A percentile compares a stretch with the other conserved stretches of the same genome.
Conservation (phyloP, 371 early-diverging fungal species). For the Mortierella sp. region DNA sequence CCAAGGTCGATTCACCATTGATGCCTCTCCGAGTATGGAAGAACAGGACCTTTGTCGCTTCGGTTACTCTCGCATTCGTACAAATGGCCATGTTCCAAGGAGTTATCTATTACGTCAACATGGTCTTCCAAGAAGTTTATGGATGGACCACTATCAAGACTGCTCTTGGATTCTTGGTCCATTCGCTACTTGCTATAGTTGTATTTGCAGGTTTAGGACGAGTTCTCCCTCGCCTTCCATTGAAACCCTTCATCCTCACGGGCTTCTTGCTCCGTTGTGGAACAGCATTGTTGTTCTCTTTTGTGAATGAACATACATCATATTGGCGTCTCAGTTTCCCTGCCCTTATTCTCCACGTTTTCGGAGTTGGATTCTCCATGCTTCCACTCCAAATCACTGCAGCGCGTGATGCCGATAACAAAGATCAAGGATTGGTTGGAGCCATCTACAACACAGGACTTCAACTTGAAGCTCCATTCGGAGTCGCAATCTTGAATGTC, state of each 20-base stretch:
- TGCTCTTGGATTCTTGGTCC: conserved; percentile 46
- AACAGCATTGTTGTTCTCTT: conserved; percentile 38
- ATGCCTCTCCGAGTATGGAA: conserved; percentile 52
- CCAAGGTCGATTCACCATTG: conserved; percentile 21
- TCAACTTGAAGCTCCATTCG: conserved; percentile 42
- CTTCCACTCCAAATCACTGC: conserved; percentile 41
- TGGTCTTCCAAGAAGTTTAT: conserved; percentile 46
- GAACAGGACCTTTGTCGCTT: conserved; percentile 12
- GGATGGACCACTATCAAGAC: conserved; percentile 38
- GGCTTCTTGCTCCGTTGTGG: conserved; percentile 25
- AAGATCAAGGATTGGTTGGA: conserved; percentile 44
- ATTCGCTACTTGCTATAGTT: conserved; percentile 35
- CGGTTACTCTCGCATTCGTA: conserved; percentile 32
- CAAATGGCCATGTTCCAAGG: conserved; percentile 32
- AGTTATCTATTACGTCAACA: conserved; percentile 29
- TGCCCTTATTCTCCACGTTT: conserved; percentile 30
- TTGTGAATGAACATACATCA: conserved; percentile 55
- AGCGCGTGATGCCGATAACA: conserved; percentile 37
- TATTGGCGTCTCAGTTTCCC: conserved; percentile 42
- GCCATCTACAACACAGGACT: conserved; percentile 44
- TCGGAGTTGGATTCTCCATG: conserved; percentile 27
- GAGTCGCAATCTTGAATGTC: conserved; percentile 39
- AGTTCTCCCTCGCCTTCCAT: conserved; percentile 18
- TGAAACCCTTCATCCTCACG: conserved; percentile 32
- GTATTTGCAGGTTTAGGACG: conserved; percentile 29